Evolutionary conservation across 768 basidiomycete genomes (phyloP), one percentile per base, ranked within the genome.

Genomic region (Russula abietina): DNA sequence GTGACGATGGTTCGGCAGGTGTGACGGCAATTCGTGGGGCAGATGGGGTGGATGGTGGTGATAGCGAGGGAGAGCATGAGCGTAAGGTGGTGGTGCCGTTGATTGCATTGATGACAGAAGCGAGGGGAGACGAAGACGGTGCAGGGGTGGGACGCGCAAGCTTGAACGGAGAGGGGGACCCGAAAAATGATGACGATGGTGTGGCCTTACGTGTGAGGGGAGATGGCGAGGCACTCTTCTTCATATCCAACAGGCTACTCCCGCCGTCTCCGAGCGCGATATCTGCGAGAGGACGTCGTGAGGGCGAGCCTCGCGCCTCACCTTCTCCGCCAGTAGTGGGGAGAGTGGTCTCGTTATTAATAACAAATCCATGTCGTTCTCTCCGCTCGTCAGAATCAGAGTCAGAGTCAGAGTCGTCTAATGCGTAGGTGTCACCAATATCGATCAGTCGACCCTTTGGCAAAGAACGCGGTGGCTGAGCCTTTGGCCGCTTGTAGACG

Each of bases 91-190:
- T 38, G 11, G 60, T 52, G 30, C 64, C 60, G 2, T 67, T 67
- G 41, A 67, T 67, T 16, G 66, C 56, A 6, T 67, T 67, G 36
- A 67, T 67, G 60, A 67, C 66, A 10, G 65, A 66, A 4, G 61
- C 61, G 46, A 66, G 67, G 17, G 65, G 67, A 24, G 67, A 60
- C 57, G 70, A 62, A 56, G 70, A 12, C 64, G 72, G 60, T 69
- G 64, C 65, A 28, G 66, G 62, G 12, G 74, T 69, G 22, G 74
- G 76, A 63, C 64, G 76, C 24, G 62, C 71, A 30, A 65, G 61
- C n/a, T 16, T 22, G 46, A 62, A 55, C 5, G 60, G 28, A 10
- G 60, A 53, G 10, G 65, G 63, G 30, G 56, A 54, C 22, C 57
- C 41, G 26, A 62, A 65, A 0, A 45, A 30, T 17, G 46, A 57